Evolutionary conservation across 129 eudicot species (phyloP), one percentile per base, ranked within the genome.

Genomic region (Artemisia argyi): DNA sequence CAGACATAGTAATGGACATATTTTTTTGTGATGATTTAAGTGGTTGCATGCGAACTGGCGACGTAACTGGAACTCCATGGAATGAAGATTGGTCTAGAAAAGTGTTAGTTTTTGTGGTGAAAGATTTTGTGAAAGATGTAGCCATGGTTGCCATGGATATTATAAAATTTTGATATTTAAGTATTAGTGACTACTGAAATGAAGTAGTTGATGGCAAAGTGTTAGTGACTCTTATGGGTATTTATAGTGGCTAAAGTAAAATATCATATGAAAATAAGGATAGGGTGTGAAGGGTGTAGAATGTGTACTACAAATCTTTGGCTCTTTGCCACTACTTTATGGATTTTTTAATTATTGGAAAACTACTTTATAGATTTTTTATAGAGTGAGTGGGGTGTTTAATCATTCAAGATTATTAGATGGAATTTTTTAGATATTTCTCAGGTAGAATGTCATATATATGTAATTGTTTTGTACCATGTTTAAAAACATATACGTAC

Each of bases 131-230:
- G 74, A 80, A 65, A 49, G 88, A 28, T 39, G 94, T 81, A 7
- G 90, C 81, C 86, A 85, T 78, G 64, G 89, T 48, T 57, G 86
- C 93, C 89, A 80, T n/a, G 30, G 44, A 55, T 24, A 8, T 39
- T 19, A 64, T 17, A 19, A 55, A 22, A 65, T 18, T 32, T 13
- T 20, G 28, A 73, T 20, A 60, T 35, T 6, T 6, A 35, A 39
- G 46, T 39, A 7, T 39, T 39, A 39, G 46, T 39, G 46, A 39
- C 46, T 39, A 57, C 14, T 16, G 54, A 39, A 11, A 42, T 13
- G 67, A 15, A 48, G 32, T 62, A 3, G 70, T 61, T 35, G 69
- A 59, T 49, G 61, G 59, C 19, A 1, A 14, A 44, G 54, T 18
- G 8, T 12, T 24, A 5, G 65, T 10, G 39, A 60, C 61, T 16